Evolutionary conservation across 352 stramenopile genomes (phyloP), one percentile per base, ranked within the genome.

Genomic region (Globisporangium abappressorium): DNA sequence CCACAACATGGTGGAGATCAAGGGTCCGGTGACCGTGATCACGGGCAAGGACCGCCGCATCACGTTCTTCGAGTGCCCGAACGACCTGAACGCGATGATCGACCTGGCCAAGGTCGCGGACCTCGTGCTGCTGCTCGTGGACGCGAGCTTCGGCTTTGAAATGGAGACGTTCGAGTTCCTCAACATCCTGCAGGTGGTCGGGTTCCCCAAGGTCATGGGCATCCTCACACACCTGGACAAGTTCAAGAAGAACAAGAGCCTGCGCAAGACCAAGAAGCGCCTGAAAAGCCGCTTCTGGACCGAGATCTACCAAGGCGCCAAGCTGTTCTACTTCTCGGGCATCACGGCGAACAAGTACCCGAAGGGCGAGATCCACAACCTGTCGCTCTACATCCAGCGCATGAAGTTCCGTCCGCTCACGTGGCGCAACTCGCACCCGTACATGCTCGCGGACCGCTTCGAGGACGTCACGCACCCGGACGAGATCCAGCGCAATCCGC

Each of bases 101-200:
- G 97, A 99, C 82, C 81, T 99, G 70, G 97, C 97, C 69, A 99
- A 99, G 79, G 94, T 99, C 57, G 97, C 98, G 0, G 98, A 99
- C 74, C 81, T 99, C 5, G 98, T 99, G 22, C 75, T 99, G 46
- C 77, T 99, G 18, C 93, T 99, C 34, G 97, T 99, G 43, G 98
- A 99, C 88, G 98, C 97, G n/a, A 99, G 97, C 72, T 99, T 99
- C 72, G 98, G 98, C 9, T 99, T 99, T 75, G 98, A 99, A 75
- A 99, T 99, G 98, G 97, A 99, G 80, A 99, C 98, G 15, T 99
- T 99, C 66, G 98, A 99, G 85, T 99, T 99, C 74, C 88, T 99
- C 9, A 99, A 99, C 78, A 98, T 99, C 66, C 87, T 99, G 11
- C 98, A 99, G 80, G 82, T 91, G 33, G 78, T 89, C 0, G 88